phyloP scores from a whole-genome alignment of 768 basidiomycete genomes.

The Termitomyces eurrhizus region DNA sequence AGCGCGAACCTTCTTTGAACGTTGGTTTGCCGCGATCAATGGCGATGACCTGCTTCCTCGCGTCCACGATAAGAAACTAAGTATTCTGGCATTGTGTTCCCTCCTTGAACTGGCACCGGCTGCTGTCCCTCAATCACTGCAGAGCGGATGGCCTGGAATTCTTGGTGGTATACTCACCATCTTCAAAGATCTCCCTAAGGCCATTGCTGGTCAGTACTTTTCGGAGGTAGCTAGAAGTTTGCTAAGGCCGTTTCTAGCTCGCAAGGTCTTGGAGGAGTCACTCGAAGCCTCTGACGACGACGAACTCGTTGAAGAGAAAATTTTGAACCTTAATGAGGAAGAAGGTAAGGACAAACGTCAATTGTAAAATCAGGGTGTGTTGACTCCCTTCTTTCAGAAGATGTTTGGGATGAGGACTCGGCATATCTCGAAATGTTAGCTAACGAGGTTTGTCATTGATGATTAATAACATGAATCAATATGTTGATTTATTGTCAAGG shows the following conservation, averaged over 20 bases:
- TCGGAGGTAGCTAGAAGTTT: not conserved
- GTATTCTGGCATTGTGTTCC: conserved; percentile 70
- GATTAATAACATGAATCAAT: not conserved
- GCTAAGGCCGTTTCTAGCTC: conserved; percentile 33
- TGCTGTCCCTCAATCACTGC: conserved; percentile 52
- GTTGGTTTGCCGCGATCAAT: conserved; percentile 78
- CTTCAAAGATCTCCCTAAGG: conserved; percentile 76
- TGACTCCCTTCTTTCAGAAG: conserved; percentile 41
- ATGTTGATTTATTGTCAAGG: conserved; percentile 34
- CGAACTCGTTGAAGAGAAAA: conserved; percentile 49
- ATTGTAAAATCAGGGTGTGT: not conserved
- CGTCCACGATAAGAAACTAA: conserved; percentile 89
- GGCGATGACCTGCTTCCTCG: conserved; percentile 60
- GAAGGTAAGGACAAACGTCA: conserved; percentile 41
- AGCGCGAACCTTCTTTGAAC: conserved; percentile 75
- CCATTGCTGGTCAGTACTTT: conserved; percentile 55
- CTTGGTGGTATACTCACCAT: conserved; percentile 66
- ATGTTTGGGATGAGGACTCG: conserved; percentile 89
- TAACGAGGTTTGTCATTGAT: conserved; percentile 52
- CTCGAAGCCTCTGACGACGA: conserved; percentile 36
- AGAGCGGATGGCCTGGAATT: conserved; percentile 73
- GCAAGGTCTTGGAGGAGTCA: conserved; percentile 57
- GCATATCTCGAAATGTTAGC: conserved; percentile 86
- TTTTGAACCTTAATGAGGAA: conserved; percentile 63
- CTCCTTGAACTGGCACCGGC: conserved; percentile 67